phyloP scores from a whole-genome alignment of 176 grass and related monocot genomes.

The Alloteropsis semialata region DNA sequence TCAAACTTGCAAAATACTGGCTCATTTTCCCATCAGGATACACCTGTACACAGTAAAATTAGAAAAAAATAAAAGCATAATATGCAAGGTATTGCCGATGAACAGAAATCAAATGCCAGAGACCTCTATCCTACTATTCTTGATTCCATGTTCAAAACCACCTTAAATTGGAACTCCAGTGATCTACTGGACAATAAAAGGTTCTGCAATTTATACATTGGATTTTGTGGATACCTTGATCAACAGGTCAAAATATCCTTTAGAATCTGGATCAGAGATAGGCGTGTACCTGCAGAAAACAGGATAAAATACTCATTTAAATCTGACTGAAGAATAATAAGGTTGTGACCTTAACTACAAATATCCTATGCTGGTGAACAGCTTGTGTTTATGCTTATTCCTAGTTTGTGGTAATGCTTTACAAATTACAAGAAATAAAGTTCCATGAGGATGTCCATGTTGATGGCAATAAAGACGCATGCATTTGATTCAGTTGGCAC shows the following conservation, averaged over 20 bases:
- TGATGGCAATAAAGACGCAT: not conserved
- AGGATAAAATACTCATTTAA: conserved; percentile 5
- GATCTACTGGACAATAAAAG: not conserved
- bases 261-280: conserved; percentile 85
- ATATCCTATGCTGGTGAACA: not conserved
- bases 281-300: conserved; percentile 74
- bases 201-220: not conserved
- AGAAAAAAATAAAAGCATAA: not conserved
- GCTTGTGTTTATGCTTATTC: not conserved
- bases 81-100: not conserved
- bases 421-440: not conserved
- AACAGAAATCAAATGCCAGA: conserved; percentile 20
- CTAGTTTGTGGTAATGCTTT: not conserved
- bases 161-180: not conserved
- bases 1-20: conserved; percentile 86
- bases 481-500: conserved; percentile 21
- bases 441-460: not conserved
- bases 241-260: conserved; percentile 90
- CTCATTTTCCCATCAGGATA: conserved; percentile 98
- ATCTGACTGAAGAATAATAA: conserved; percentile 6
- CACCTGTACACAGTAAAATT: conserved; percentile 52
- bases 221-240: conserved; percentile 72
- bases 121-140: not conserved
- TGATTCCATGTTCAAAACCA: not conserved
- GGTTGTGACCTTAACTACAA: not conserved